Base-by-base conservation (phyloP, 1,139 yeast species). In the Sporopachydermia cereana region DNA sequence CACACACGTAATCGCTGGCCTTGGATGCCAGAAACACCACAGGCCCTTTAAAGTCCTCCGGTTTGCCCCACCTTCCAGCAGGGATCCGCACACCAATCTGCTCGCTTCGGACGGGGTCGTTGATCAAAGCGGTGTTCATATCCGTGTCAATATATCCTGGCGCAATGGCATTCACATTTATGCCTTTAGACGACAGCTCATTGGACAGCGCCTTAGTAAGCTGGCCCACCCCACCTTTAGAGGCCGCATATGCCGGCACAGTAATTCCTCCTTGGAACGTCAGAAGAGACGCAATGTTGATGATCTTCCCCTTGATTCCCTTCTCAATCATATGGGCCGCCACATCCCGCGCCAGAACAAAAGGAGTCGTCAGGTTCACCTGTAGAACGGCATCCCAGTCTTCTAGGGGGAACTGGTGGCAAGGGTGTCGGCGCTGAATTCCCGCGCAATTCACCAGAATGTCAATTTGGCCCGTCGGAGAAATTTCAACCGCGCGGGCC, bases 391-490 rank as follows among this genome's bases (percentile, higher is more conserved):
- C 60, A 48, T 65, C 63, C 64, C 70, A 71, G 30, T 62, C 66
- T 14, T 63, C 65, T 22, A 65, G 67, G 3, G 69, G 64, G 49
- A 68, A 64, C 21, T 57, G 59, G 24, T 62, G 66, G 23, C 69
- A 62, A 2, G 64, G 60, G 23, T 55, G 57, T 23, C 75, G 60
- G 14, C 59, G 51, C 42, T 65, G 64, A 47, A 74, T 69, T 9
- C 82, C 82, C 4, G 80, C 81, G 53, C 76, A 74, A 54, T 75
- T 76, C 51, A 76, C 59, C 34, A 78, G 64, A 14, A 75, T 67
- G 53, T 75, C 77, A 47, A 75, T 64, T 30, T 59, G 55, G 1
- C 63, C 68, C 34, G 57, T 59, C 25, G 60, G 57, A 2, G 67
- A 65, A 5, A 56, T 51, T 21, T 56, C 51, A 41, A 66, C 47